These are phyloP conservation scores for Ophiostoma ips DNA, from an alignment of 2,329 filamentous ascomycete species.

Conservation along the genomic window DNA sequence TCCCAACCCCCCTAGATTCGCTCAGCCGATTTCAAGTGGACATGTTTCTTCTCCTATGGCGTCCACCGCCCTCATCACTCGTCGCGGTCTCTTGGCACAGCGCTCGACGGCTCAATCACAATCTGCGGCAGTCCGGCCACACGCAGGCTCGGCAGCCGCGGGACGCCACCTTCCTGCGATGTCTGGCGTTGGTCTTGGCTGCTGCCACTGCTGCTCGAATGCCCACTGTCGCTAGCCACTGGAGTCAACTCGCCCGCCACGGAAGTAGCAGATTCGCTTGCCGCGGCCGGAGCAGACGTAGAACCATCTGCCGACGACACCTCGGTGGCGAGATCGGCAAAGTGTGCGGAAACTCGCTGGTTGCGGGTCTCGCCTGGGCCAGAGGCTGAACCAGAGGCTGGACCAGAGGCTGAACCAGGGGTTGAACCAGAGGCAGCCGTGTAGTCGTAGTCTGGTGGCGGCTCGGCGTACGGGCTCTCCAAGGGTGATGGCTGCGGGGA, in stretches of 20 bases:
- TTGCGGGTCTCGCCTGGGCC: neutral
- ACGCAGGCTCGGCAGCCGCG: conserved; percentile 39
- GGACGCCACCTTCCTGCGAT: conserved; percentile 19
- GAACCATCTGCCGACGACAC: conserved; percentile 1
- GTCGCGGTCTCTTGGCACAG: conserved; percentile 17
- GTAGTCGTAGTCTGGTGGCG: conserved; percentile 41
- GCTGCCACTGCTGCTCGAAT: conserved; percentile 3
- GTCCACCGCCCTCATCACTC: neutral
- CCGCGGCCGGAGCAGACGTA: neutral
- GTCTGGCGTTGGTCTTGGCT: conserved; percentile 9
- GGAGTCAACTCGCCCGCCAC: neutral
- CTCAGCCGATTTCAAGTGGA: too few species aligned
- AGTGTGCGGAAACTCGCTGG: neutral
- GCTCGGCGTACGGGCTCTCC: conserved; percentile 30
- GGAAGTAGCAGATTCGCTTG: neutral
- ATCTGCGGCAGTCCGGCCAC: conserved; percentile 40
- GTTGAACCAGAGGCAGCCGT: too few species aligned
- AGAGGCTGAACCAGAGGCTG: too few species aligned
- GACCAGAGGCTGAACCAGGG: too few species aligned
- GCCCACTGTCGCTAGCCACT: neutral
- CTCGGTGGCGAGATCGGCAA: conserved; percentile 17
- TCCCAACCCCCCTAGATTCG: neutral
- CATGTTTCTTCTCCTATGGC: too few species aligned
- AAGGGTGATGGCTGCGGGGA: conserved; percentile 20
- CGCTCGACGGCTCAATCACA: conserved; percentile 40